Percentiles rank a stretch among this genome's conserved stretches.
Evolutionary conservation across 139 green algal genomes (phyloP).

Genomic region (Tetradesmus obliquus): DNA sequence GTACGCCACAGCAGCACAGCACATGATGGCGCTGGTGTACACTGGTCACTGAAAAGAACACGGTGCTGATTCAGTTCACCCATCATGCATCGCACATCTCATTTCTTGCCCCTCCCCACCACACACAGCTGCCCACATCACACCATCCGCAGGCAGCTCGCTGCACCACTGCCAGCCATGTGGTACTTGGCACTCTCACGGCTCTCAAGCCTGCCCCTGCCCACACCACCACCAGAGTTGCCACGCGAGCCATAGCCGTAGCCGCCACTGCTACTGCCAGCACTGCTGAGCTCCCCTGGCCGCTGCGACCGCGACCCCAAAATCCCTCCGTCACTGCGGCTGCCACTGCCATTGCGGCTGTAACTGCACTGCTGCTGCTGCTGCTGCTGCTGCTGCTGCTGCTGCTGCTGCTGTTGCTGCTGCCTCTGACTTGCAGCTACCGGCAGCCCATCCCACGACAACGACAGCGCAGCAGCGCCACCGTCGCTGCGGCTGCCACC

Average conservation of each 20-base stretch:
- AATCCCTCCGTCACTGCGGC: background rate
- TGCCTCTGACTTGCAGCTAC: background rate
- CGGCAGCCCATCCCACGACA: conserved; percentile 36
- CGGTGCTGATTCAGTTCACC: background rate
- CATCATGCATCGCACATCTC: background rate
- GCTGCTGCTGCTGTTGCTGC: background rate
- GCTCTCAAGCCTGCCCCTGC: background rate
- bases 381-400: background rate
- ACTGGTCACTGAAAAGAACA: too few species aligned
- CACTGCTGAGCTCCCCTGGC: conserved; percentile 7
- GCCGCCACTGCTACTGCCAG: background rate
- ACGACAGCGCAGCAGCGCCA: background rate
- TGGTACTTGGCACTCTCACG: background rate
- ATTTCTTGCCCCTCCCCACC: too few species aligned
- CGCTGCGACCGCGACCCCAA: background rate
- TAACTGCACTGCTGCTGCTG: conserved; percentile 4
- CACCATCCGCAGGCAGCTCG: conserved; percentile 25
- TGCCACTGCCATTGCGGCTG: background rate
- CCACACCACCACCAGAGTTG: background rate
- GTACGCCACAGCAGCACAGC: too few species aligned
- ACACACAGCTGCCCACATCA: background rate
- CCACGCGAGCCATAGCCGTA: background rate
- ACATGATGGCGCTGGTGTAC: too few species aligned
- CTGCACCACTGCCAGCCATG: conserved; percentile 22
- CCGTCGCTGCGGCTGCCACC: background rate